phyloP scores from a whole-genome alignment of 345 rosid genomes.

The Brassica carinata region DNA sequence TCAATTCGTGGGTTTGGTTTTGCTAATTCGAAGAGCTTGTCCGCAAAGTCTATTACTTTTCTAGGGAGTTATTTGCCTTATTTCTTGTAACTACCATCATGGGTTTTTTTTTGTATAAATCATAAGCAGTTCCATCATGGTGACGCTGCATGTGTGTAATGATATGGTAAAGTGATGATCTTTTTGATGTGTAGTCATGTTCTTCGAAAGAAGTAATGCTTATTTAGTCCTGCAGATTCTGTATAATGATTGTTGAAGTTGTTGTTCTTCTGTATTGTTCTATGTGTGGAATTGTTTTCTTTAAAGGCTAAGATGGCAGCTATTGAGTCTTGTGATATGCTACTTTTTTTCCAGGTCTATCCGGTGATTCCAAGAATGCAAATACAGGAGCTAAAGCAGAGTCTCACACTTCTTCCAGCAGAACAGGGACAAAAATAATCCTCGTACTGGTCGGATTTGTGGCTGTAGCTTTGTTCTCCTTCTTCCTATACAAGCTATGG shows the following conservation, averaged over 20 bases:
- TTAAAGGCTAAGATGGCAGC: background rate
- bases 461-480: constrained; percentile 56
- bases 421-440: constrained; percentile 53
- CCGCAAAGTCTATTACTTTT: constrained; percentile 10
- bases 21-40: background rate
- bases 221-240: background rate
- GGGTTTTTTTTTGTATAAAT: background rate
- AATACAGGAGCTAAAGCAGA: constrained; percentile 44
- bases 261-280: constrained; percentile 15
- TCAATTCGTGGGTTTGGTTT: background rate
- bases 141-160: constrained; percentile 11
- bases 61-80: background rate
- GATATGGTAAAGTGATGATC: background rate
- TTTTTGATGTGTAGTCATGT: constrained; percentile 4
- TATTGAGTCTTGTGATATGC: constrained; percentile 1
- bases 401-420: constrained; percentile 49
- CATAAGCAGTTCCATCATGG: constrained; percentile 2
- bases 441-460: constrained; percentile 54
- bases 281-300: background rate
- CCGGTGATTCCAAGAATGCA: constrained; percentile 52
- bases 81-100: background rate
- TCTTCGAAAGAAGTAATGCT: background rate
- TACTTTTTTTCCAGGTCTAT: constrained; percentile 47
- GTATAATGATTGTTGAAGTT: constrained; percentile 1
- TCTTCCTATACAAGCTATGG: constrained; percentile 83